These are phyloP conservation scores for Cronartium ribicola DNA, from an alignment of 1,284 basidiomycete species.

Conservation along the genomic window DNA sequence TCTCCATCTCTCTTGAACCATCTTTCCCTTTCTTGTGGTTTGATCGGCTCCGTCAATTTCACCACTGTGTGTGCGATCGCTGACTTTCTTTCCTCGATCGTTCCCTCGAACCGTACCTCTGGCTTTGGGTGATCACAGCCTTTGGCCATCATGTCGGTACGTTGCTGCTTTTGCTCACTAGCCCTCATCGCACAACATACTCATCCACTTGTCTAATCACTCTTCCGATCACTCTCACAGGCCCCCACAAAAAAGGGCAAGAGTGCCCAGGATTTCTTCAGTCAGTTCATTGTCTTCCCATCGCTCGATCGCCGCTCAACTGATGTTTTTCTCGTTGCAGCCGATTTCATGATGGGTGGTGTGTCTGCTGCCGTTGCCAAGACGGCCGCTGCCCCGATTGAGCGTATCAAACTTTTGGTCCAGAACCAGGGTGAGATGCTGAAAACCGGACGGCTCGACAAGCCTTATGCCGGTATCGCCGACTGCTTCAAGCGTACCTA, in stretches of 20 bases:
- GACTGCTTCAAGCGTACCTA: conserved; percentile 87
- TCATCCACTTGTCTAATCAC: neutral
- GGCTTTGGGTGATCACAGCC: neutral
- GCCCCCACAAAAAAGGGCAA: conserved; percentile 33
- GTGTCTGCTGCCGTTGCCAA: conserved; percentile 79
- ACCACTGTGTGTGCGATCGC: neutral
- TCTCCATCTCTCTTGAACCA: neutral
- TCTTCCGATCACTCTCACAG: neutral
- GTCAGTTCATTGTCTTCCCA: conserved; percentile 14
- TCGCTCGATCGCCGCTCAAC: neutral
- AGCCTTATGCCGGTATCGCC: conserved; percentile 76
- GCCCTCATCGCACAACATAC: neutral
- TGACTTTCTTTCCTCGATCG: neutral
- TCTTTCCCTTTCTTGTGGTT: neutral
- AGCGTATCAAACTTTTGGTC: conserved; percentile 95
- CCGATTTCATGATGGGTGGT: conserved; percentile 88
- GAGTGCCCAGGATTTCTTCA: conserved; percentile 43
- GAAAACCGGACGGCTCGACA: conserved; percentile 51
- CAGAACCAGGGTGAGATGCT: conserved; percentile 73
- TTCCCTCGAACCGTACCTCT: neutral
- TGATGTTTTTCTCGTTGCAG: conserved; percentile 53
- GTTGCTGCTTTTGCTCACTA: neutral
- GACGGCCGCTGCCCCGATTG: conserved; percentile 95
- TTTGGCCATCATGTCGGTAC: conserved; percentile 2
- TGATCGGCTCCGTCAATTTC: neutral